Evolutionary conservation across 2,329 filamentous ascomycete genomes (phyloP), one percentile per base, ranked within the genome.

Genomic region (Hysterium pulicare): DNA sequence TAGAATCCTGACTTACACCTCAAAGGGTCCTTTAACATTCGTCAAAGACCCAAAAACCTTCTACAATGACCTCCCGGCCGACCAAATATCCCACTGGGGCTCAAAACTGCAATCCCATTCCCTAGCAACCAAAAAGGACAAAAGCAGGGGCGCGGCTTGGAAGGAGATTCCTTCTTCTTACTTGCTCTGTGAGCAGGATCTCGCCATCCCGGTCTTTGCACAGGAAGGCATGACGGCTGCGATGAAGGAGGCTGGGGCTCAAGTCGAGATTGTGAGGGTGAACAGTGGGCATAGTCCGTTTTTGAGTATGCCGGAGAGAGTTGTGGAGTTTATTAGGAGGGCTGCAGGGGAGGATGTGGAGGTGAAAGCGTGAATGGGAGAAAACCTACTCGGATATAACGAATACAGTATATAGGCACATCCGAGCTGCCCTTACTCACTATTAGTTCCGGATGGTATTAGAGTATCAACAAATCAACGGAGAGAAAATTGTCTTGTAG

Each of bases 221-320:
- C 67, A 71, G 46, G 58, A 69, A 7, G 42, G 36, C 1, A 61
- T 69, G 57, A 51, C 55, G 5, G 44, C 45, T 5, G 54, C 43
- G 13, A 55, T 61, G 21, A 51, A 50, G 46, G 55, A 56, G 3
- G 43, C 44, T 24, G 63, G 62, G 0, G 63, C 46, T 1, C 51
- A 61, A 1, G 48, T 66, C 15, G 54, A 56, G 28, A 56, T 63
- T 4, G 59, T 60, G 40, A 63, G 57, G 16, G 39, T 64, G 4
- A 57, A 66, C 42, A 52, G 49, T 11, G 61, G 64, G 1, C 70
- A 73, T 50, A 69, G 64, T 48, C 70, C 69, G 15, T 73, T 71
- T 47, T 44, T 72, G 49, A 68, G 63, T 24, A 62, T 54, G 52
- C 62, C 67, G 0, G 59, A 58, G 34, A 58, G 58, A 36, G 52